A percentile compares a stretch with the other conserved stretches of the same genome.
Evolutionary conservation across 2,329 filamentous ascomycete species (phyloP).

Genomic region (Talaromyces islandicus): DNA sequence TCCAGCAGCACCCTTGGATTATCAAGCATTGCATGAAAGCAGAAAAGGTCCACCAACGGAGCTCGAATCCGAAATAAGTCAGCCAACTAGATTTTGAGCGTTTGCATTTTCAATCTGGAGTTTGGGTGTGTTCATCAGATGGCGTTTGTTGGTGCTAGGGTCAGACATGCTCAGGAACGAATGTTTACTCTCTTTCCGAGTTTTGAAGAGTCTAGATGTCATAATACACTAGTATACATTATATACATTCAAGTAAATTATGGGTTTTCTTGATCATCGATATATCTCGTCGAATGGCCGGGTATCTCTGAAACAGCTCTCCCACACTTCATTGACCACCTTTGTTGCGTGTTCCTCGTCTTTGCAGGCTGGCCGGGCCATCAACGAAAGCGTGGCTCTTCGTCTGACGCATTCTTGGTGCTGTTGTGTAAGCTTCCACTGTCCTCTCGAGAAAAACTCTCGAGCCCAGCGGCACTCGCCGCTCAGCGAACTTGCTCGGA

Average conservation of each 20-base stretch:
- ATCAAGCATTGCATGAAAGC: slow-evolving; percentile 77
- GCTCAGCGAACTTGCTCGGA: slow-evolving; percentile 84
- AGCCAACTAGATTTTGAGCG: neutral
- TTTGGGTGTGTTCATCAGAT: slow-evolving; percentile 1
- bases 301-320: slow-evolving; percentile 91
- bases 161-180: neutral
- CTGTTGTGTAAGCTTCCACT: slow-evolving; percentile 86
- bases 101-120: slow-evolving; percentile 7
- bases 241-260: neutral
- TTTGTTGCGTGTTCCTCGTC: slow-evolving; percentile 80
- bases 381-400: slow-evolving; percentile 73
- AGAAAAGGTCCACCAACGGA: slow-evolving; percentile 39
- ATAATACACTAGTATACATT: neutral
- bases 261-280: slow-evolving; percentile 45
- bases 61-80: slow-evolving; percentile 30
- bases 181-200: neutral
- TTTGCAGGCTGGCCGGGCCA: slow-evolving; percentile 70
- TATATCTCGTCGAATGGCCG: slow-evolving; percentile 97
- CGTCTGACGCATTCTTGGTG: slow-evolving; percentile 86
- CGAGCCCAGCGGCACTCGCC: slow-evolving; percentile 88
- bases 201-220: neutral
- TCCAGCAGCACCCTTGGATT: slow-evolving; percentile 92
- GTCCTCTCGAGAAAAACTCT: slow-evolving; percentile 76
- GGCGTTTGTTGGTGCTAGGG: neutral
- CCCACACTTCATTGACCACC: slow-evolving; percentile 97